Evolutionary conservation across 495 filamentous ascomycete genomes (phyloP), one percentile per base, ranked within the genome.

Genomic region (Sabuloglossum arenarium): DNA sequence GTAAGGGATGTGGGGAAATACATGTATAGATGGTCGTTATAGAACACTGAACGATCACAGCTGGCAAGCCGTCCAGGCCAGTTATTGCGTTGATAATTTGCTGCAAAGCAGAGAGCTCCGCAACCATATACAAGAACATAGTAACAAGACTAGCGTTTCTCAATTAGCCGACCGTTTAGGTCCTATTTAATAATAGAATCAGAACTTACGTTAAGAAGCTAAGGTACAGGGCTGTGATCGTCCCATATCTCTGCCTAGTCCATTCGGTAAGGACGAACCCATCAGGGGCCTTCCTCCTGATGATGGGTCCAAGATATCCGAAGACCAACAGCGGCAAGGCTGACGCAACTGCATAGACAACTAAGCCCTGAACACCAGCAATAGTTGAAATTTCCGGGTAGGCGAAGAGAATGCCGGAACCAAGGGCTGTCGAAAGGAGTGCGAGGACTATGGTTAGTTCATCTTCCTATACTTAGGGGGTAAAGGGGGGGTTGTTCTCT

Each of bases 351-450:
- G 82, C 79, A 65, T 88, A 88, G 55, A 84, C 74, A 19, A 88
- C 65, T 3, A 83, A 71, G 25, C 84, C 84, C 64, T 88, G 84
- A 6, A 88, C 73, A 53, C 84, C 84, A 53, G 79, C 75, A 50
- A 88, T 78, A n/a, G 83, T 86, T 31, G 80, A 80, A n/a, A 88
- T 74, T 65, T 88, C 75, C 3, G 84, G 84, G 64, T 86, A 88
- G 1, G 83, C 72, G 65, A 88, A 85, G 8, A 88, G 71, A 37
- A 88, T 86, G 11, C 80, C 80, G 59, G 84, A 86, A 61, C 84
- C 84, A 66, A 87, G 78, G 45, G 80, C 84, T 88, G 63, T 56
- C 29, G 14, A 51, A 24, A 61, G 51, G 58, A 57, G 57, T 57
- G 70, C 59, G 69, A 61, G 60, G 61, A 24, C 59, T 61, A 55